A percentile compares a stretch with the other conserved stretches of the same genome.
Evolutionary conservation across 805 yeast genomes (phyloP).

Genomic region (Ogataea henricii): DNA sequence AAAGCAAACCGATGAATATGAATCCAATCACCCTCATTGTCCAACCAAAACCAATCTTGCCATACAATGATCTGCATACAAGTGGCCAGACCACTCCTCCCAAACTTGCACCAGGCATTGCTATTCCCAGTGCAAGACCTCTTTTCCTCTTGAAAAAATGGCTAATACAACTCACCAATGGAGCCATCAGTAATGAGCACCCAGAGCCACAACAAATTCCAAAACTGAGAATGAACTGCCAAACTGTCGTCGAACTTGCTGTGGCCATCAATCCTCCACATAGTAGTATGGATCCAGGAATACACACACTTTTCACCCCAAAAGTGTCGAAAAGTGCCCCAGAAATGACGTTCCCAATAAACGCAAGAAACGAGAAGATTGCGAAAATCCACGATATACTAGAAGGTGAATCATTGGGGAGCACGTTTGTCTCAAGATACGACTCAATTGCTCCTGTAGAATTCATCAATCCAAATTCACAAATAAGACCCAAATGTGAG

Average conservation of each 20-base stretch:
- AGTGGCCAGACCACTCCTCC: slow-evolving; percentile 61
- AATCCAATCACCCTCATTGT: slow-evolving; percentile 57
- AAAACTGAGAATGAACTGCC: slow-evolving; percentile 55
- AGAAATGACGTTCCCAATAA: slow-evolving; percentile 41
- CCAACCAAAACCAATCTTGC: slow-evolving; percentile 58
- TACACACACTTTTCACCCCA: slow-evolving; percentile 43
- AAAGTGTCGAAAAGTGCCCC: slow-evolving; percentile 49
- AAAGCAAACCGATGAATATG: slow-evolving; percentile 38
- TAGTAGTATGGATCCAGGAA: slow-evolving; percentile 39
- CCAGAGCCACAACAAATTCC: slow-evolving; percentile 50
- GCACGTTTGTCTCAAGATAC: slow-evolving; percentile 55
- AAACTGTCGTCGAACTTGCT: slow-evolving; percentile 44
- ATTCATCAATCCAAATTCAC: slow-evolving; percentile 66
- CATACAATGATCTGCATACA: slow-evolving; percentile 51
- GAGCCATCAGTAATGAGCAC: slow-evolving; percentile 45
- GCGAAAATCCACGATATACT: slow-evolving; percentile 75
- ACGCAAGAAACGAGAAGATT: slow-evolving; percentile 46
- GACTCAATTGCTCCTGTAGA: slow-evolving; percentile 69
- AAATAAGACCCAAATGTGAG: slow-evolving; percentile 56
- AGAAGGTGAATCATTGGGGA: slow-evolving; percentile 45
- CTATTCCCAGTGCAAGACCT: slow-evolving; percentile 62
- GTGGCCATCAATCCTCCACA: slow-evolving; percentile 46
- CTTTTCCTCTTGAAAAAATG: slow-evolving; percentile 63
- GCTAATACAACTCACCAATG: slow-evolving; percentile 50
- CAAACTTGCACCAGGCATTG: slow-evolving; percentile 59